Conservation (phyloP, 2,329 filamentous ascomycete genomes). For the Penicillium aurantiogriseum region DNA sequence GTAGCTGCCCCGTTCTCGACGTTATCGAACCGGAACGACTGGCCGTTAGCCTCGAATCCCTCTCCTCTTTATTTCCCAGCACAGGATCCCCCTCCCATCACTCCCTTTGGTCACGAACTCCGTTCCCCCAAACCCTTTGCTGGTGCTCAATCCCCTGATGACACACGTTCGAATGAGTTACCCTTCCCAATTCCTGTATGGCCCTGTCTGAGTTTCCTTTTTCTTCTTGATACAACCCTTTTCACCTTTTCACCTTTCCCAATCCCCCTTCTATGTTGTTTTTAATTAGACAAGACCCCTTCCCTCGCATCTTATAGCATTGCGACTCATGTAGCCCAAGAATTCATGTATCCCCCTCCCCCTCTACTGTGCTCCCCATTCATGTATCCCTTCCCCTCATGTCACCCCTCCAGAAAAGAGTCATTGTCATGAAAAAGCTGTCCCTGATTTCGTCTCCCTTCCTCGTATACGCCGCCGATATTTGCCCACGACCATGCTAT, state of each 20-base stretch:
- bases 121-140: conserved; percentile 11
- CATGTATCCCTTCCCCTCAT: conserved; percentile 21
- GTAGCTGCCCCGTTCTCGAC: neutral
- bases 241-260: conserved; percentile 25
- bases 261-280: conserved; percentile 24
- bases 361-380: conserved; percentile 37
- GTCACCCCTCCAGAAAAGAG: conserved; percentile 30
- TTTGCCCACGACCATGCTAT: conserved; percentile 5
- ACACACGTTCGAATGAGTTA: conserved; percentile 19
- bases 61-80: conserved; percentile 10
- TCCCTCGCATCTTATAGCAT: conserved; percentile 30
- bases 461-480: conserved; percentile 18
- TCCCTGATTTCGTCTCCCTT: conserved; percentile 17
- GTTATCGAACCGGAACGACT: neutral
- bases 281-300: conserved; percentile 41
- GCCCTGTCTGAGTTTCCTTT: conserved; percentile 8
- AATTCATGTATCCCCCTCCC: conserved; percentile 42
- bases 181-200: conserved; percentile 11
- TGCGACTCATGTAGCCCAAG: conserved; percentile 29
- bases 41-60: neutral
- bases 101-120: conserved; percentile 8
- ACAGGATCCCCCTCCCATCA: conserved; percentile 2
- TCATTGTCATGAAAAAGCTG: conserved; percentile 34
- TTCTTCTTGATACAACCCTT: conserved; percentile 23
- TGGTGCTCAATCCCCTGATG: conserved; percentile 17